Base-by-base conservation (phyloP, 23 red algal genomes). In the Rhodosorus marinus region DNA sequence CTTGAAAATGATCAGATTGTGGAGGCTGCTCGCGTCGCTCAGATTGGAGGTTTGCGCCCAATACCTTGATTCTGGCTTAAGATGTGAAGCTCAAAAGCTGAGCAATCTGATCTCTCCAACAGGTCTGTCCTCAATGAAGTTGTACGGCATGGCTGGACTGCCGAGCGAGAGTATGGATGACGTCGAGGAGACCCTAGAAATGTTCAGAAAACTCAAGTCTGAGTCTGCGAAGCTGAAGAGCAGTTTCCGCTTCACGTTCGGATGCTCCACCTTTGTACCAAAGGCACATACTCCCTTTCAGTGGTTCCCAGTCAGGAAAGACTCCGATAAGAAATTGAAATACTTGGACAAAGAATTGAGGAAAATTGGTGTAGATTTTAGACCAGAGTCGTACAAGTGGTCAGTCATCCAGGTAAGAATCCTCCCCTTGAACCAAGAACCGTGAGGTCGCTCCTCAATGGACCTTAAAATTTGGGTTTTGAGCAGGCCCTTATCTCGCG, bases 201-300 rank as follows among this genome's bases (percentile, higher is more conserved):
- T 69, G 64, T 28, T 69, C 11, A 8, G 25, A 29, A 14, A 55
- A 6, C 15, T 69, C 19, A 69, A 69, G 27, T 35, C 28, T 5
- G 47, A 31, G 20, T 49, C 23, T 20, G 34, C 31, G 21, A 49
- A 43, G 38, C 11, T 11, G 17, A 43, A 43, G 38, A 11, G 11
- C 11, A 11, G 14, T 6, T 53, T 69, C 6, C 45, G 48, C 25
- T 32, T 69, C 7, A 69, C 64, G 8, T 69, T 52, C 58, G 64
- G 64, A 14, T 69, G 64, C 47, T 69, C 64, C 8, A 69, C 64
- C 27, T 69, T 69, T 60, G 64, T 69, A 25, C 21, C 64, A 8
- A 69, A 69, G 23, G 64, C 64, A 0, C 64, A 69, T 29, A 69
- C 64, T 26, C 64, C 64, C 22, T 49, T 69, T 24, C 64, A 69